Conservation (phyloP, 495 filamentous ascomycete species). For the Diplogelasinospora grovesii region DNA sequence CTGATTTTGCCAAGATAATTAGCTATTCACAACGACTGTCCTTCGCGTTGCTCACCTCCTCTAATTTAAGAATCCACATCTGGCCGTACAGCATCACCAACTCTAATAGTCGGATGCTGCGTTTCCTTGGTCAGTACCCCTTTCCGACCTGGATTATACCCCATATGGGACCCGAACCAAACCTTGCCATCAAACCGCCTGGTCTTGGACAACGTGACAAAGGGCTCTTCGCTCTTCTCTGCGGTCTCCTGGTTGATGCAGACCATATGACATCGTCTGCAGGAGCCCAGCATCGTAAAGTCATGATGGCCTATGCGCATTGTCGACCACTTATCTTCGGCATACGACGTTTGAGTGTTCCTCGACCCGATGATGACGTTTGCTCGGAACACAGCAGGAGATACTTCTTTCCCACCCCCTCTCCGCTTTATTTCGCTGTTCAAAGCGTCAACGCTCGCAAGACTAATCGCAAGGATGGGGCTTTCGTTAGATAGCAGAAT, state of each 20-base stretch:
- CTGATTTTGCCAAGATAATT: too few species aligned
- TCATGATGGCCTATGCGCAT: constrained; percentile 44
- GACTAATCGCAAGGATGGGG: constrained; percentile 78
- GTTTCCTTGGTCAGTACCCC: constrained; percentile 17
- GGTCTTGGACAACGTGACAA: constrained; percentile 80
- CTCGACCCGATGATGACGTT: constrained; percentile 64
- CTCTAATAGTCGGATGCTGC: constrained; percentile 47
- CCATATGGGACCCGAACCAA: constrained; percentile 78
- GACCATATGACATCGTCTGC: constrained; percentile 90
- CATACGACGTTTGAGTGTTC: constrained; percentile 25
- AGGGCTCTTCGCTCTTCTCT: constrained; percentile 72
- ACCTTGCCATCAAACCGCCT: constrained; percentile 74
- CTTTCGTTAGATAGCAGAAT: constrained; percentile 87
- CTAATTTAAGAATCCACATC: constrained; percentile 7
- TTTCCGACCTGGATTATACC: constrained; percentile 31
- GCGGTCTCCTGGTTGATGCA: constrained; percentile 84
- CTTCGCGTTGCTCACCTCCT: too few species aligned
- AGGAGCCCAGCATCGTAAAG: constrained; percentile 71
- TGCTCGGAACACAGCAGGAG: constrained; percentile 66
- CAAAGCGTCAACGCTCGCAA: constrained; percentile 68
- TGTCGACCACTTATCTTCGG: constrained; percentile 51
- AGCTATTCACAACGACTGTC: too few species aligned
- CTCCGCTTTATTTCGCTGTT: constrained; percentile 60
- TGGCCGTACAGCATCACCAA: constrained; percentile 47
- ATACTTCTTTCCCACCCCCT: constrained; percentile 52